These are phyloP conservation scores for Ustilago esculenta DNA, from an alignment of 1,284 basidiomycete species.

Conservation along the genomic window DNA sequence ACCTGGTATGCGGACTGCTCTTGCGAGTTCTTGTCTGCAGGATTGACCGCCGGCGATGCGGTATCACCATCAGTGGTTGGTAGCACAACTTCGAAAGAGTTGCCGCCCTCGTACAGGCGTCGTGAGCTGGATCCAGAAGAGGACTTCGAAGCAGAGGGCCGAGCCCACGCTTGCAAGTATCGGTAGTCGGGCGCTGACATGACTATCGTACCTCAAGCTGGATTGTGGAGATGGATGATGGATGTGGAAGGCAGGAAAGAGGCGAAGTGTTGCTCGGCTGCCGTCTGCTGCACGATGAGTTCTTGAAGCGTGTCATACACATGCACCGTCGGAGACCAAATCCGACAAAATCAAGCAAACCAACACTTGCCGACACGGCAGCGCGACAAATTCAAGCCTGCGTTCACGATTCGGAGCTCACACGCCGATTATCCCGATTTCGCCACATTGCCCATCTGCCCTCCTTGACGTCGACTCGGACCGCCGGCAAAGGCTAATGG, in stretches of 20 bases:
- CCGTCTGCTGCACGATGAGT: not conserved
- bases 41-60: slow-evolving; percentile 5
- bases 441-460: too few species aligned
- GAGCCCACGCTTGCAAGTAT: slow-evolving; percentile 53
- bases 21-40: slow-evolving; percentile 8
- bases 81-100: slow-evolving; percentile 32
- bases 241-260: not conserved
- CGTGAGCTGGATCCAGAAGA: slow-evolving; percentile 6
- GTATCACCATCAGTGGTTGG: slow-evolving; percentile 31
- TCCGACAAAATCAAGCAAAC: slow-evolving; percentile 2
- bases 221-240: not conserved
- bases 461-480: too few species aligned
- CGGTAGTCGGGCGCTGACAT: slow-evolving; percentile 51
- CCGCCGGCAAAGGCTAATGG: too few species aligned
- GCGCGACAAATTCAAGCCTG: not conserved
- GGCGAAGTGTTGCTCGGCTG: not conserved
- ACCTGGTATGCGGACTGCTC: slow-evolving; percentile 45
- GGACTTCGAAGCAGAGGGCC: slow-evolving; percentile 28
- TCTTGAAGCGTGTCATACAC: too few species aligned
- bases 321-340: not conserved
- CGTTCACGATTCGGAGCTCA: too few species aligned
- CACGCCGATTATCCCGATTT: too few species aligned
- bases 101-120: slow-evolving; percentile 17
- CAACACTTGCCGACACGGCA: not conserved
- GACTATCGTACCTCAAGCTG: too few species aligned